Evolutionary conservation across 495 filamentous ascomycete species (phyloP).

Genomic region (Penicillium pulvis): DNA sequence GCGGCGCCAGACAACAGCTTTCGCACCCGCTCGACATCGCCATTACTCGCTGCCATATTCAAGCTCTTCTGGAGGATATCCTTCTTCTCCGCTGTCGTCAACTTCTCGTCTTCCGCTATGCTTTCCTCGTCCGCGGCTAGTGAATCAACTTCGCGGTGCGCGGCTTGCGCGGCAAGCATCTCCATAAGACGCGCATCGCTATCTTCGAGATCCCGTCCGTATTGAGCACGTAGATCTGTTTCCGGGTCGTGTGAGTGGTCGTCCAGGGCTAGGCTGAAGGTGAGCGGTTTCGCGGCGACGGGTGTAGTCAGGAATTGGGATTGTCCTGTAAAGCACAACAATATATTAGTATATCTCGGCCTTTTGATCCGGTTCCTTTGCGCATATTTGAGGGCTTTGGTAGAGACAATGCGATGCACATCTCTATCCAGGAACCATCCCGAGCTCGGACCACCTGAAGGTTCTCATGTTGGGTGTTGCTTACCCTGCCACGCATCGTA

Average conservation of each 20-base stretch:
- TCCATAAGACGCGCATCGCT: slow-evolving; percentile 88
- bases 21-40: slow-evolving; percentile 78
- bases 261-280: slow-evolving; percentile 82
- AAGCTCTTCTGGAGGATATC: slow-evolving; percentile 81
- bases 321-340: slow-evolving; percentile 63
- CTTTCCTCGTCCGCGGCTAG: slow-evolving; percentile 76
- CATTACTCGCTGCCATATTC: slow-evolving; percentile 96
- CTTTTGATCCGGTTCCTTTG: not conserved
- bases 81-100: slow-evolving; percentile 76
- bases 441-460: slow-evolving; percentile 3
- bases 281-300: slow-evolving; percentile 76
- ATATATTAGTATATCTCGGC: slow-evolving; percentile 1
- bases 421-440: slow-evolving; percentile 4
- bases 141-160: slow-evolving; percentile 70
- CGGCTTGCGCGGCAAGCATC: slow-evolving; percentile 93
- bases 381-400: not conserved
- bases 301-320: slow-evolving; percentile 91
- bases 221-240: slow-evolving; percentile 39
- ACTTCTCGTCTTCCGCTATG: slow-evolving; percentile 69
- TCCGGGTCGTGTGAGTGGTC: slow-evolving; percentile 57
- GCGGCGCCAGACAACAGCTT: slow-evolving; percentile 76
- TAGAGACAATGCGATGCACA: not conserved
- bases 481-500: slow-evolving; percentile 99
- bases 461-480: slow-evolving; percentile 10
- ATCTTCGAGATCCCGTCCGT: slow-evolving; percentile 60